phyloP scores from a whole-genome alignment of 2,329 filamentous ascomycete species.

The Drechmeria coniospora region DNA sequence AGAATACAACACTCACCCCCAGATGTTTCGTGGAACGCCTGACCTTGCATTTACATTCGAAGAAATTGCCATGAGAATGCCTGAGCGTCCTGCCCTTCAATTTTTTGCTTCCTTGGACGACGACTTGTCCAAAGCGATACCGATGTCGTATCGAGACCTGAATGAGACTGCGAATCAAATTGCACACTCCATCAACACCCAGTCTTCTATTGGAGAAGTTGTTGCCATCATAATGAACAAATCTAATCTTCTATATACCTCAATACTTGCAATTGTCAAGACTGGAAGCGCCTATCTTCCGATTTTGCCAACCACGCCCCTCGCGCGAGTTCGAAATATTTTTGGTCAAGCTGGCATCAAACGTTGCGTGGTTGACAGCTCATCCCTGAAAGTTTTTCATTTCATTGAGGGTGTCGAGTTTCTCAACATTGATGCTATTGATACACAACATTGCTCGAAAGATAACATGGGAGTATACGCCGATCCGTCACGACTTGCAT shows the following conservation, averaged over 20 bases:
- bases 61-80: constrained; percentile 26
- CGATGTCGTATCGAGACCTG: constrained; percentile 48
- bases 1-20: constrained; percentile 26
- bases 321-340: constrained; percentile 43
- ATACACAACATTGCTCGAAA: constrained; percentile 13
- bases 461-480: constrained; percentile 22
- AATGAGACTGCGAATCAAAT: constrained; percentile 49
- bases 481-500: constrained; percentile 42
- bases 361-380: constrained; percentile 26
- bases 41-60: constrained; percentile 42
- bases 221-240: constrained; percentile 70
- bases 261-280: constrained; percentile 62
- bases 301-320: constrained; percentile 55
- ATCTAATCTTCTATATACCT: constrained; percentile 53
- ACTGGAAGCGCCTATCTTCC: constrained; percentile 68
- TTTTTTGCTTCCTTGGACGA: constrained; percentile 33
- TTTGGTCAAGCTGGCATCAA: constrained; percentile 40
- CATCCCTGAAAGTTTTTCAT: constrained; percentile 7
- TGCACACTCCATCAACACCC: constrained; percentile 29
- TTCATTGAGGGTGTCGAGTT: constrained; percentile 7
- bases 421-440: constrained; percentile 18
- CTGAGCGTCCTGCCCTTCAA: constrained; percentile 44
- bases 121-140: constrained; percentile 14
- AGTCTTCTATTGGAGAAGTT: constrained; percentile 35
- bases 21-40: constrained; percentile 16